A percentile compares a stretch with the other conserved stretches of the same genome.
Conservation (phyloP, 768 basidiomycete genomes). For the Amanita inopinata region DNA sequence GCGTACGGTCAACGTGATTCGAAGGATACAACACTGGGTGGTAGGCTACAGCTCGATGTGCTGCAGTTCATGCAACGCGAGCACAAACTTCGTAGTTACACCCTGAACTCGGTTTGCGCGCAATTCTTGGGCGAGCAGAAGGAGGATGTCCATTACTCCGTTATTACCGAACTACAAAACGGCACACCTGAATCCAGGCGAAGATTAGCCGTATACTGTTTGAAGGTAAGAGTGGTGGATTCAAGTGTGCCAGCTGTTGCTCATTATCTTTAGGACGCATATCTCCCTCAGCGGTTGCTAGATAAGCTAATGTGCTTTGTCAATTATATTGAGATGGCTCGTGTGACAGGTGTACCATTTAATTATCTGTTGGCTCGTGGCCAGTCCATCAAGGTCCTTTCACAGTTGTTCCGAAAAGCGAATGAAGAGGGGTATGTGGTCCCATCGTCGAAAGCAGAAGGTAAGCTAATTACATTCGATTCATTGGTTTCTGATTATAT, state of each 20-base stretch:
- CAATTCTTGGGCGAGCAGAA: constrained; percentile 98
- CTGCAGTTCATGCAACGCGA: constrained; percentile 98
- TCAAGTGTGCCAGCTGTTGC: background rate
- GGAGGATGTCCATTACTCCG: constrained; percentile 97
- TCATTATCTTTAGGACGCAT: constrained; percentile 66
- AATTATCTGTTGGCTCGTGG: constrained; percentile 90
- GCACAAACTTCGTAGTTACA: constrained; percentile 93
- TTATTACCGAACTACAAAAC: constrained; percentile 96
- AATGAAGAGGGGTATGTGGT: constrained; percentile 87
- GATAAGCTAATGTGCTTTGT: constrained; percentile 99
- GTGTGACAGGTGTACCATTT: constrained; percentile 99
- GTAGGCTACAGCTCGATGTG: constrained; percentile 90
- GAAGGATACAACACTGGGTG: constrained; percentile 85
- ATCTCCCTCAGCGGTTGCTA: constrained; percentile 89
- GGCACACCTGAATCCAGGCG: constrained; percentile 90
- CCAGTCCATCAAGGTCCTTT: constrained; percentile 97
- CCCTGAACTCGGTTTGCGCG: constrained; percentile 95
- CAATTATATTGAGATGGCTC: constrained; percentile 98
- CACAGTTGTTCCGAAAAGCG: constrained; percentile 89
- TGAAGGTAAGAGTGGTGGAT: constrained; percentile 55
- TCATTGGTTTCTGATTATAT: background rate
- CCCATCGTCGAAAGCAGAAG: constrained; percentile 79
- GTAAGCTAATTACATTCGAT: constrained; percentile 28
- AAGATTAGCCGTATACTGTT: constrained; percentile 91
- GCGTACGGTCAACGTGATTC: constrained; percentile 97